Evolutionary conservation across 495 filamentous ascomycete species (phyloP), one percentile per base, ranked within the genome.

Genomic region (Neurospora sp.): DNA sequence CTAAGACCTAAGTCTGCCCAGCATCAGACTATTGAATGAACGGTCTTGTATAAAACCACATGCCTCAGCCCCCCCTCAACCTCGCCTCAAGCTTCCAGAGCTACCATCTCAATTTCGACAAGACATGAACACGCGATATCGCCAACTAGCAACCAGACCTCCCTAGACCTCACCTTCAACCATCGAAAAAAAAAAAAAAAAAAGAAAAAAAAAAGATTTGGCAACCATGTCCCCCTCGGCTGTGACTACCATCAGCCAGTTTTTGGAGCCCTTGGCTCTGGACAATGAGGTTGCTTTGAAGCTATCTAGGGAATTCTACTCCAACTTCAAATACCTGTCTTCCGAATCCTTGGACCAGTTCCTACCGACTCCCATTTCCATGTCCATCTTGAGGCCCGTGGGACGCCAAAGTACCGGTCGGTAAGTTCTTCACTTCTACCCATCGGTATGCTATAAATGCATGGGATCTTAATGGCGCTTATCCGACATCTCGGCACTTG

Each of bases 351-450:
- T 86, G 41, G 83, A 92, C 61, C 92, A 94, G 78, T 94, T 94
- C 72, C 83, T 96, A 39, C 87, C 92, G 3, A 96, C 92, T 3
- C 93, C 93, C 3, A 90, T 96, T 72, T 93, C 91, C 40, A 88
- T 85, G 73, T 83, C 83, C 8, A 81, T 85, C 48, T 68, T 89
- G 72, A 83, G 92, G 40, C 91, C 91, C 1, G 86, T 79, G 0
- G 89, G 88, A 8, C 75, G 76, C 10, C 80, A 87, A 48, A 90
- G 90, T 73, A 87, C 83, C 6, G 92, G 92, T 69, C 78, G 83
- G 84, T 88, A 82, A 73, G 85, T 79, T 75, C 12, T 69, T 61
- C 40, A 69, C 8, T 17, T 35, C 8, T 35, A 6, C 10, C 20
- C 45, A 53, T 35, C 27, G 6, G 16, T 35, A 8, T 16, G 10